Evolutionary conservation across 495 filamentous ascomycete genomes (phyloP).

Genomic region (Bacidia gigantensis): DNA sequence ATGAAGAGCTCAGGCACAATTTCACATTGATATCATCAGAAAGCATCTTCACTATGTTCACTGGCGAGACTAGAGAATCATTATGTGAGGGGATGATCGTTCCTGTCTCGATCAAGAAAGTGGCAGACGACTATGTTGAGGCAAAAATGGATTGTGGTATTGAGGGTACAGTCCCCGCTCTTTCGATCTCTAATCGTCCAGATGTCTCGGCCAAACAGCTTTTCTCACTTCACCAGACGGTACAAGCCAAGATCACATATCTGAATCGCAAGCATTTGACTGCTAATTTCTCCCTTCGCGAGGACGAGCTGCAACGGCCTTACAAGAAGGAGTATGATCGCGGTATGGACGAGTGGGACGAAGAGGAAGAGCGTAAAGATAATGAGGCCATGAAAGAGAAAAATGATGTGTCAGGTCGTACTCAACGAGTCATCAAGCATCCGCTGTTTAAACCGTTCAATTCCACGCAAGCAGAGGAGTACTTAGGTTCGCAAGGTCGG

Average conservation of each 20-base stretch:
- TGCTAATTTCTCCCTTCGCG: constrained; percentile 69
- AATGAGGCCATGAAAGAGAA: constrained; percentile 63
- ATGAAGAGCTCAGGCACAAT: constrained; percentile 79
- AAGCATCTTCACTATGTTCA: constrained; percentile 93
- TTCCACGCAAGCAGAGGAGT: constrained; percentile 84
- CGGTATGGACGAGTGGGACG: constrained; percentile 73
- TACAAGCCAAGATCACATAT: constrained; percentile 73
- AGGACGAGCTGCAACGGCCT: constrained; percentile 60
- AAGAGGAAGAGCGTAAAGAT: constrained; percentile 61
- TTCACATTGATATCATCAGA: constrained; percentile 59
- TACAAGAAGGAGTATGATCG: constrained; percentile 52
- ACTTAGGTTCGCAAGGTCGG: constrained; percentile 63
- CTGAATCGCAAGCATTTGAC: constrained; percentile 71
- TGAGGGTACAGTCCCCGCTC: constrained; percentile 67
- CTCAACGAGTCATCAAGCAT: constrained; percentile 90
- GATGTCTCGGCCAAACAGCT: constrained; percentile 40
- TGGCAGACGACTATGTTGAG: constrained; percentile 83
- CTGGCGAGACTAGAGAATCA: constrained; percentile 78
- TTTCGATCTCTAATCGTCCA: constrained; percentile 52
- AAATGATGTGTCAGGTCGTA: constrained; percentile 65
- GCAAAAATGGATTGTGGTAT: constrained; percentile 88
- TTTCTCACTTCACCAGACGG: constrained; percentile 63
- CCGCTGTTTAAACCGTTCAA: constrained; percentile 91
- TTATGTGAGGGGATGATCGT: constrained; percentile 81
- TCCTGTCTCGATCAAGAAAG: constrained; percentile 72